These are phyloP conservation scores for Phytophthora nicotianae DNA, from an alignment of 352 stramenopile species.

Conservation along the genomic window DNA sequence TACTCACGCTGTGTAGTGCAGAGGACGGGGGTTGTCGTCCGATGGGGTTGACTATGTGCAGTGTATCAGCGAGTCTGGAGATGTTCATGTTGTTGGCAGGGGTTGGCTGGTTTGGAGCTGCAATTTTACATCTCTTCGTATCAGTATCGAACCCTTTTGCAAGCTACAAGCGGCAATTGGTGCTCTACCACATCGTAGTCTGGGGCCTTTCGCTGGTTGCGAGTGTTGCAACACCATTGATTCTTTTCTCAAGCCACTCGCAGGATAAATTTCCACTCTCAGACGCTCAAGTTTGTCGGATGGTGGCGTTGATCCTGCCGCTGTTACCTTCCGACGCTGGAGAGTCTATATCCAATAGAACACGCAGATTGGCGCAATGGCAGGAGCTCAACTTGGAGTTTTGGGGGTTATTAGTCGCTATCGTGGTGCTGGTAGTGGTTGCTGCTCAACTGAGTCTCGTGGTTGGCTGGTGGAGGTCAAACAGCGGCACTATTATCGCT, in stretches of 20 bases:
- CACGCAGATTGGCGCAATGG: constrained; percentile 50
- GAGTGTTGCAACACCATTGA: constrained; percentile 43
- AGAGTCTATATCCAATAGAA: constrained; percentile 11
- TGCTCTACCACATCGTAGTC: constrained; percentile 58
- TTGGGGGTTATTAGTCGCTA: constrained; percentile 59
- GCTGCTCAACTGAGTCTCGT: constrained; percentile 64
- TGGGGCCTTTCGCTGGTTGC: constrained; percentile 56
- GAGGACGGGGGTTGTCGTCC: constrained; percentile 40
- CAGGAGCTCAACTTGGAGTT: constrained; percentile 62
- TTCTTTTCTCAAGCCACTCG: constrained; percentile 44
- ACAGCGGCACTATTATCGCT: constrained; percentile 74
- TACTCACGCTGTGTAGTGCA: constrained; percentile 50
- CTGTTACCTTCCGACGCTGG: constrained; percentile 47
- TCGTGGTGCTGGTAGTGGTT: constrained; percentile 67
- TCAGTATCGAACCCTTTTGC: constrained; percentile 79
- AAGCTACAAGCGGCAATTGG: constrained; percentile 68
- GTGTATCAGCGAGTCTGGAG: constrained; percentile 43
- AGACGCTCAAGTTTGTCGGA: constrained; percentile 53
- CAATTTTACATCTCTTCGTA: constrained; percentile 76
- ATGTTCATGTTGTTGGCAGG: constrained; percentile 67
- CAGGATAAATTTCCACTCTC: constrained; percentile 52
- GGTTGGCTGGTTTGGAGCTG: constrained; percentile 71
- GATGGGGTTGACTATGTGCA: constrained; percentile 46
- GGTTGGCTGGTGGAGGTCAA: constrained; percentile 78
- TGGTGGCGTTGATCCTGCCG: constrained; percentile 51